Evolutionary conservation across 2,329 filamentous ascomycete species (phyloP), one percentile per base, ranked within the genome.

Genomic region (Penicillium polonicum): DNA sequence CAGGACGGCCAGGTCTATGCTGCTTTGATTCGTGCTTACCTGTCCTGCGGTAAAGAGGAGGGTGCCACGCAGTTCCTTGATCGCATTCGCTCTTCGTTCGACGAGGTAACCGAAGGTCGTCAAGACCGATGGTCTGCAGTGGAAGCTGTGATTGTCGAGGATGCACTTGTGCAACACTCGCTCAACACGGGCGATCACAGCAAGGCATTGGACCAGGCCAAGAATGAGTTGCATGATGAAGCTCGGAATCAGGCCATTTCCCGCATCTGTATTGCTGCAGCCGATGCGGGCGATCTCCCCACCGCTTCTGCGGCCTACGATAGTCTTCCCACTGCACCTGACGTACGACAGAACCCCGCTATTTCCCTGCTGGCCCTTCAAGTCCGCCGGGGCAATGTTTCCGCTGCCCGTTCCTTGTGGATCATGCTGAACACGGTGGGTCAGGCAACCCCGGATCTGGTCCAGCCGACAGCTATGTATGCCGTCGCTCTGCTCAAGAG

Each of bases 381-480:
- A 68, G 83, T 97, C 54, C 91, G 93, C 57, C 83, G 85, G 62
- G 91, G 90, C 58, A 88, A 96, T 74, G 85, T 96, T 58, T 80
- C 87, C 25, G 84, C 85, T 55, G 92, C 92, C 50, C 84, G 88
- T 62, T 83, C 87, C 62, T 93, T 91, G 78, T 97, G 93, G 92
- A 83, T 85, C 52, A 80, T 90, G 56, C 80, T 97, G 53, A 85
- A 83, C 59, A 72, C 72, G 12, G 68, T 86, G 58, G 81, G 85
- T 68, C 79, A 82, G 51, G 82, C 85, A 35, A 83, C 83, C 13
- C 73, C 82, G 53, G 80, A 86, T 33, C 88, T 95, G 74, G 89
- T 96, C 61, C 92, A 96, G 77, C 90, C 92, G 25, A 89, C 91
- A 13, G 85, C 90, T 57, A 96, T 97, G 91, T 96, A 93, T 69